Evolutionary conservation across 140 eudicot species (phyloP).

Genomic region (Cichorium intybus): DNA sequence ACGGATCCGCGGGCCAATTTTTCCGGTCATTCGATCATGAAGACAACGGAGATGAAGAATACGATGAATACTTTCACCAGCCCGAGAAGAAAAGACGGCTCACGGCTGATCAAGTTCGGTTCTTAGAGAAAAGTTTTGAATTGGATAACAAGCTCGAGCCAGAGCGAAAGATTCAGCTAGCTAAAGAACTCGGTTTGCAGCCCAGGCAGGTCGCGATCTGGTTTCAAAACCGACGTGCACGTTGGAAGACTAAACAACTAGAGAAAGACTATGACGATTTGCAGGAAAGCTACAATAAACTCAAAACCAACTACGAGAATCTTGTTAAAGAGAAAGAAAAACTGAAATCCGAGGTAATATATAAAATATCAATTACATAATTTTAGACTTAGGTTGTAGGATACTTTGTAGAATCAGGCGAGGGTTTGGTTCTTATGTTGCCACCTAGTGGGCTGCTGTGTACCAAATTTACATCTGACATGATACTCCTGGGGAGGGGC

Average conservation of each 20-base stretch:
- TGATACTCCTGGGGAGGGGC: no score
- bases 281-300: conserved; percentile 60
- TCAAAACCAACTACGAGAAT: conserved; percentile 63
- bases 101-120: conserved; percentile 65
- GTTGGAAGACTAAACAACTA: conserved; percentile 76
- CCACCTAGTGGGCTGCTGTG: no score
- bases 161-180: conserved; percentile 80
- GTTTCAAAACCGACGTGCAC: conserved; percentile 92
- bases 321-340: conserved; percentile 74
- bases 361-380: background rate
- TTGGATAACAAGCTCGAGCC: conserved; percentile 86
- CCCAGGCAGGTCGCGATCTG: conserved; percentile 94
- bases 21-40: conserved; percentile 52
- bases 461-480: no score
- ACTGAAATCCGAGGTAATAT: conserved; percentile 60
- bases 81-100: conserved; percentile 87
- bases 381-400: background rate
- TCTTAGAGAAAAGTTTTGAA: conserved; percentile 76
- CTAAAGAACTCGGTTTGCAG: conserved; percentile 89
- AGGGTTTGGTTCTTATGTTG: no score
- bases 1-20: conserved; percentile 39
- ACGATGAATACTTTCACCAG: conserved; percentile 71
- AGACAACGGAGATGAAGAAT: conserved; percentile 70
- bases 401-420: no score
- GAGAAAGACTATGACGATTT: conserved; percentile 73